These are phyloP conservation scores for Amphibolis antarctica DNA, from an alignment of 106 monocot genomes.

Conservation along the genomic window DNA sequence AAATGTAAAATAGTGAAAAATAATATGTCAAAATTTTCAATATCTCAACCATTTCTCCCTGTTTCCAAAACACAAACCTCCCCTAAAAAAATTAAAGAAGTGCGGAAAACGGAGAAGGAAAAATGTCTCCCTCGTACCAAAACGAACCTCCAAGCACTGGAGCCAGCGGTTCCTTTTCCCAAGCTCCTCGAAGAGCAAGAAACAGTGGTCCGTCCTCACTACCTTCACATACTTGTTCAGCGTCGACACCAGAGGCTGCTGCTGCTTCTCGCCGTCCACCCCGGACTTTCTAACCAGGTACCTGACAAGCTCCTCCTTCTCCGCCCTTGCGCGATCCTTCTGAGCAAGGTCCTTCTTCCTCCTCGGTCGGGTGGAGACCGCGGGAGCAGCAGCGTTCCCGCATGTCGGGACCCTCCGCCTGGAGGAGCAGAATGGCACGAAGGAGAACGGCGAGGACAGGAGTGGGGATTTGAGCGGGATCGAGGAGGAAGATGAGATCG, in stretches of 20 bases:
- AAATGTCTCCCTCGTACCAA: neutral
- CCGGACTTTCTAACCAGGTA: constrained; percentile 36
- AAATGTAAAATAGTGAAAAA: no score
- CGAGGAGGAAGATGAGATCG: no score
- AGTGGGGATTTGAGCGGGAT: neutral
- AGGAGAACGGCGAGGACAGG: no score
- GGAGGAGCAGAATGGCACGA: neutral
- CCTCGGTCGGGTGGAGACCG: neutral
- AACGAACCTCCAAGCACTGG: constrained; percentile 81
- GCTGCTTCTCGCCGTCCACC: constrained; percentile 22
- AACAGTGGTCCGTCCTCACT: constrained; percentile 79
- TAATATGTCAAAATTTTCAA: no score
- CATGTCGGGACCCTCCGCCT: neutral
- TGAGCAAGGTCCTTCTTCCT: constrained; percentile 3
- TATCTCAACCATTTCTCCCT: no score
- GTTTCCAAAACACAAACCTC: no score
- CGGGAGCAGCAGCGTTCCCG: no score
- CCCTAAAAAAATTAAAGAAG: no score
- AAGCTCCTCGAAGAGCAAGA: constrained; percentile 83
- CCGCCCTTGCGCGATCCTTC: constrained; percentile 12
- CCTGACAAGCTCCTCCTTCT: constrained; percentile 47
- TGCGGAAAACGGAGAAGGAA: neutral
- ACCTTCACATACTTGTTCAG: constrained; percentile 60
- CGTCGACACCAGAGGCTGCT: constrained; percentile 46
- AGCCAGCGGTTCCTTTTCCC: constrained; percentile 72